These are phyloP conservation scores for Cucumis cinereus DNA, from an alignment of 306 rosid genomes.

Conservation along the genomic window DNA sequence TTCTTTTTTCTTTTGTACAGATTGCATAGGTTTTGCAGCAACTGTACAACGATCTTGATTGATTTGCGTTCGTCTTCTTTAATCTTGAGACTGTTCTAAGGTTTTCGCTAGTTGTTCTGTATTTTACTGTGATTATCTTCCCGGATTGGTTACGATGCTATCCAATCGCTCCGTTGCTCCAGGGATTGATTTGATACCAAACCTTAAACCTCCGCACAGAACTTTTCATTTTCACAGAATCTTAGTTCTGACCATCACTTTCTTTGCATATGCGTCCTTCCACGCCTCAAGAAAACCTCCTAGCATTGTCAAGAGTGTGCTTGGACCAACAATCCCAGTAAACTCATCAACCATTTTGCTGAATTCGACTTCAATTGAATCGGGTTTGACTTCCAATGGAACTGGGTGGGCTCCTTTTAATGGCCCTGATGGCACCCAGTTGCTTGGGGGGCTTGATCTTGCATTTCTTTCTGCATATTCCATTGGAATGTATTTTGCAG, in stretches of 20 bases:
- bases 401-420: constrained; percentile 79
- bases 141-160: constrained; percentile 25
- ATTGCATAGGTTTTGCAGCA: background rate
- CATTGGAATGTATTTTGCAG: constrained; percentile 78
- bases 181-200: constrained; percentile 45
- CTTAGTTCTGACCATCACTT: constrained; percentile 47
- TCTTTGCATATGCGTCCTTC: constrained; percentile 70
- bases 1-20: background rate
- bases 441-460: constrained; percentile 79
- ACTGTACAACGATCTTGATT: background rate
- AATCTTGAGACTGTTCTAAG: background rate
- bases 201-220: constrained; percentile 59
- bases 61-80: background rate
- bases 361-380: constrained; percentile 16
- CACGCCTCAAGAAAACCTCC: constrained; percentile 90
- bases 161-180: constrained; percentile 36
- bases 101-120: background rate
- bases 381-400: constrained; percentile 17
- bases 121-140: background rate
- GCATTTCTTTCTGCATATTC: constrained; percentile 70
- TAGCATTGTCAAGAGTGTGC: constrained; percentile 86
- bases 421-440: constrained; percentile 52
- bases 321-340: constrained; percentile 44
- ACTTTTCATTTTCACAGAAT: constrained; percentile 54
- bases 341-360: constrained; percentile 26